These are phyloP conservation scores for Penicillium decumbens DNA, from an alignment of 2,329 filamentous ascomycete genomes.

Conservation along the genomic window DNA sequence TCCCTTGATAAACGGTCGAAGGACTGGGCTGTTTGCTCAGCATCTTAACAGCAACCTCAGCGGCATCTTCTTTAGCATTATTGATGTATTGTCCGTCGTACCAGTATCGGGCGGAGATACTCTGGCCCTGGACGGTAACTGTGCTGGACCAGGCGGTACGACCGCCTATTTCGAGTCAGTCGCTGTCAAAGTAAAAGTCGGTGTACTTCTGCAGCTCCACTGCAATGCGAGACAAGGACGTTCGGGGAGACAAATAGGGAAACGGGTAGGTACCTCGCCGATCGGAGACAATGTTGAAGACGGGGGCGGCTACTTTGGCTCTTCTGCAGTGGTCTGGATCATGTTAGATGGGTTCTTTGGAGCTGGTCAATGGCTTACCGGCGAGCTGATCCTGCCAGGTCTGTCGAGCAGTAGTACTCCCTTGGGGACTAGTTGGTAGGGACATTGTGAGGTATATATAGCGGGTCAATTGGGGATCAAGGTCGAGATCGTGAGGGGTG, in stretches of 20 bases:
- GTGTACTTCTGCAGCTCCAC: conserved; percentile 33
- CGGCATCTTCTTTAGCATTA: conserved; percentile 88
- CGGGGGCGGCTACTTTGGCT: conserved; percentile 51
- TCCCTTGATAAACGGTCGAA: conserved; percentile 24
- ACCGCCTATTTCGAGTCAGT: conserved; percentile 56
- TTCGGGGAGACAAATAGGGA: background rate
- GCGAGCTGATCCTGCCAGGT: conserved; percentile 57
- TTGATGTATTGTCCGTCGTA: conserved; percentile 84
- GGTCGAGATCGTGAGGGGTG: background rate
- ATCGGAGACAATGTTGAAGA: conserved; percentile 69
- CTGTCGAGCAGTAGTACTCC: conserved; percentile 20
- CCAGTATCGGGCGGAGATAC: conserved; percentile 74
- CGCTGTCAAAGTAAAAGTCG: conserved; percentile 29
- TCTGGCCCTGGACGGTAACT: conserved; percentile 65
- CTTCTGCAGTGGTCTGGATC: conserved; percentile 55
- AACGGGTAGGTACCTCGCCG: conserved; percentile 56
- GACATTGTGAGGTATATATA: conserved; percentile 19
- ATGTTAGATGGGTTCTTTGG: background rate
- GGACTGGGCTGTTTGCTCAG: conserved; percentile 29
- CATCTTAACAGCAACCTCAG: conserved; percentile 61
- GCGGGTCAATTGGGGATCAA: conserved; percentile 8
- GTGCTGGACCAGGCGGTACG: conserved; percentile 86
- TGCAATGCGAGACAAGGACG: conserved; percentile 18
- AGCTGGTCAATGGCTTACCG: conserved; percentile 39
- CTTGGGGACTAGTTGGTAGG: conserved; percentile 23